These are phyloP conservation scores for Stenocarpella maydis DNA, from an alignment of 2,329 filamentous ascomycete genomes.

Conservation along the genomic window DNA sequence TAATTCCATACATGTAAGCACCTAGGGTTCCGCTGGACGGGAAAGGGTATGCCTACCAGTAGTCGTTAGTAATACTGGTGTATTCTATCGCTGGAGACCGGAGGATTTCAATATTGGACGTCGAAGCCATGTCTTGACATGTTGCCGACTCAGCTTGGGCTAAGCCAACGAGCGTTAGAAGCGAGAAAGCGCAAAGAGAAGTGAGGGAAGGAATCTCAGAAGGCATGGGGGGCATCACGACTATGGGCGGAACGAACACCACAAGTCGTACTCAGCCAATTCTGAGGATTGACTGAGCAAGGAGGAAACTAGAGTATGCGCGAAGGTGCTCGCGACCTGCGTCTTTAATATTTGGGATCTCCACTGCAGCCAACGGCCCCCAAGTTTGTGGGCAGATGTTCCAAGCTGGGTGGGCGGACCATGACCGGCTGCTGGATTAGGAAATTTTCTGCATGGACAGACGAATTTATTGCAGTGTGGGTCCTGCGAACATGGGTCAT, in stretches of 20 bases:
- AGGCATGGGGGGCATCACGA: background rate
- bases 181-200: slow-evolving; percentile 2
- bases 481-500: background rate
- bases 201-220: background rate
- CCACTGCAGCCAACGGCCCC: background rate
- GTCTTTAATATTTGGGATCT: background rate
- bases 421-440: too few relatives aligned
- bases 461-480: background rate
- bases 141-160: slow-evolving; percentile 1
- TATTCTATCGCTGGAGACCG: background rate
- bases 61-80: background rate
- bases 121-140: background rate
- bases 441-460: slow-evolving; percentile 14
- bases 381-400: background rate
- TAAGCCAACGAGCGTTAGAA: background rate
- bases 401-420: too few relatives aligned
- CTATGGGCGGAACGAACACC: background rate
- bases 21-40: background rate
- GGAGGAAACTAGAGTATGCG: background rate
- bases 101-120: background rate
- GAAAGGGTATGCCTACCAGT: background rate
- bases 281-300: background rate
- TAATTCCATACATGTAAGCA: background rate
- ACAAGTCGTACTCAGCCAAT: background rate
- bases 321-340: background rate